A percentile compares a stretch with the other conserved stretches of the same genome.
Evolutionary conservation across 2,329 filamentous ascomycete species (phyloP).

Genomic region (Raffaelea albimanens): DNA sequence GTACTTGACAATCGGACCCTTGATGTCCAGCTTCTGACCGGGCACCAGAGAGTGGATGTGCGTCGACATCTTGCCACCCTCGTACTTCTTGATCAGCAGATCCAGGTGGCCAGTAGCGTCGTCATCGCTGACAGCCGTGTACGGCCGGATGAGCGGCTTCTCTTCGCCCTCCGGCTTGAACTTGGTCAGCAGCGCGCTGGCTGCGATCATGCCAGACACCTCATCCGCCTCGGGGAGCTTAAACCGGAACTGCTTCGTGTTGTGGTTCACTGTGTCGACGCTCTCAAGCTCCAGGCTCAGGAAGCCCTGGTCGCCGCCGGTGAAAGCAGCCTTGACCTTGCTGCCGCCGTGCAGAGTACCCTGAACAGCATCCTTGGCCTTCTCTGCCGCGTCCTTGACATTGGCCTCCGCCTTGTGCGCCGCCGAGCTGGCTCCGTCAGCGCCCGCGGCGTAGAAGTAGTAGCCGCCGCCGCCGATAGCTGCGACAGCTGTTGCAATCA

Average conservation of each 20-base stretch:
- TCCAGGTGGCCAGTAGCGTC: conserved; percentile 73
- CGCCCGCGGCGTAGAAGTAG: conserved; percentile 41
- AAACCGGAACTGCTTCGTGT: conserved; percentile 90
- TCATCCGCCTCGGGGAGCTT: conserved; percentile 74
- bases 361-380: conserved; percentile 21
- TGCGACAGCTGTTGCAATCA: conserved; percentile 49
- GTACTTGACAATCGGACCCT: conserved; percentile 94
- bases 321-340: conserved; percentile 46
- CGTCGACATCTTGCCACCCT: conserved; percentile 80
- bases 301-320: conserved; percentile 84
- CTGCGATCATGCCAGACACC: conserved; percentile 71
- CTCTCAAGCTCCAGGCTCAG: conserved; percentile 70
- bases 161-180: conserved; percentile 70
- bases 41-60: conserved; percentile 77
- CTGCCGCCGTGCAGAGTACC: conserved; percentile 19
- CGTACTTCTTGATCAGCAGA: conserved; percentile 86
- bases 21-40: conserved; percentile 79
- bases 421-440: background rate
- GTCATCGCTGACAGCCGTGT: conserved; percentile 87
- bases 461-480: conserved; percentile 46
- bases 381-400: conserved; percentile 31
- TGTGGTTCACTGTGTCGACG: conserved; percentile 77
- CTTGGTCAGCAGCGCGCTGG: conserved; percentile 86
- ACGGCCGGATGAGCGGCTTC: conserved; percentile 86
- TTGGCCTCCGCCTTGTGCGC: conserved; percentile 34